These are phyloP conservation scores for Fusarium odoratissimum DNA, from an alignment of 2,329 filamentous ascomycete species.

Conservation along the genomic window DNA sequence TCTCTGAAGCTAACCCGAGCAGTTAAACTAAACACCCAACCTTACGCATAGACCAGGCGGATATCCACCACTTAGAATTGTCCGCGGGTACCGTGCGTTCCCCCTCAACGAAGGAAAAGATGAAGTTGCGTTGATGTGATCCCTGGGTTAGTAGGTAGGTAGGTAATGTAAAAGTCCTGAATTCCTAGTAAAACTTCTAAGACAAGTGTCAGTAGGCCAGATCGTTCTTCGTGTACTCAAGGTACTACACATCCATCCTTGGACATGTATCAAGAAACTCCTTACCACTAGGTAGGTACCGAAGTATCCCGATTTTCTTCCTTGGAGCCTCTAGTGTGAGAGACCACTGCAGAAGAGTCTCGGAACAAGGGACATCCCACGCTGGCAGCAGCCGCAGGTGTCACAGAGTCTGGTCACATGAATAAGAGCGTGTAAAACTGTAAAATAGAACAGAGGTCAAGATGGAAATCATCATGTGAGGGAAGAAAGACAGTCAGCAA, in stretches of 20 bases:
- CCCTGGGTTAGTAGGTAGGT: neutral
- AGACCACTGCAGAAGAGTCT: constrained; percentile 12
- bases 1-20: constrained; percentile 6
- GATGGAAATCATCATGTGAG: neutral
- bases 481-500: neutral
- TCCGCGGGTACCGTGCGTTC: neutral
- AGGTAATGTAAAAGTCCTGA: neutral
- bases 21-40: constrained; percentile 10
- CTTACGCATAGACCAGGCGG: constrained; percentile 9
- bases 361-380: constrained; percentile 22
- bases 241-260: neutral
- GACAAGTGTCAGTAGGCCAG: neutral
- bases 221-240: neutral
- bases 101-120: neutral
- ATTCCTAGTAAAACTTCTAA: neutral
- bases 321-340: neutral
- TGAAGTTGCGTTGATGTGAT: neutral
- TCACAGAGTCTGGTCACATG: constrained; percentile 6
- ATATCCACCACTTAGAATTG: constrained; percentile 23
- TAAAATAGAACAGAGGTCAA: neutral
- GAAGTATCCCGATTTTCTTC: neutral
- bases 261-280: neutral
- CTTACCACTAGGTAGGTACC: neutral
- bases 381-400: neutral
- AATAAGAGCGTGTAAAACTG: neutral